Conservation (phyloP, 306 rosid species). For the Begonia fuchsioides region DNA sequence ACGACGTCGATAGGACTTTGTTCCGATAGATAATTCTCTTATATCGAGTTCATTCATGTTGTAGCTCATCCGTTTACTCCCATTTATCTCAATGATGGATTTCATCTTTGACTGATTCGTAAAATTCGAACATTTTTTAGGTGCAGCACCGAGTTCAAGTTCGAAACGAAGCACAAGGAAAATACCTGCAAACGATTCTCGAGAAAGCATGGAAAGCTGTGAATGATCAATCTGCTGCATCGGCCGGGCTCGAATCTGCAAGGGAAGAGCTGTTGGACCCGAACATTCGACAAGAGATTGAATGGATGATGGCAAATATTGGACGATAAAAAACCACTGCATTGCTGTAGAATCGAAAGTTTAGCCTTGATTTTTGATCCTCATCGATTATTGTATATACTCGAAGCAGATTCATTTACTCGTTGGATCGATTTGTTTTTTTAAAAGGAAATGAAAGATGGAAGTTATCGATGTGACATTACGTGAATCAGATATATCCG, state of each 20-base stretch:
- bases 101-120: no score
- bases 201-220: conserved; percentile 41
- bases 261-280: conserved; percentile 42
- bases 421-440: no score
- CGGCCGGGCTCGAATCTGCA: conserved; percentile 34
- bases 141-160: conserved; percentile 48
- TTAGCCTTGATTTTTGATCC: background rate
- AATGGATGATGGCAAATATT: conserved; percentile 41
- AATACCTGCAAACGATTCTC: conserved; percentile 42
- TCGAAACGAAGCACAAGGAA: conserved; percentile 48
- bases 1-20: no score
- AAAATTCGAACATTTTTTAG: conserved; percentile 8
- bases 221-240: conserved; percentile 27
- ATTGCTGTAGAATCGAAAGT: background rate
- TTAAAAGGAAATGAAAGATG: no score
- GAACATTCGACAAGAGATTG: conserved; percentile 28
- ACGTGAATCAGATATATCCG: no score
- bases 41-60: no score
- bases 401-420: background rate
- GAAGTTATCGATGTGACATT: no score
- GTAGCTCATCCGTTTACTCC: no score
- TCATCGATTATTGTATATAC: background rate
- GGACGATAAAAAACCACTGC: conserved; percentile 16
- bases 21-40: no score
- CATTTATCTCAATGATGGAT: no score